Conservation (phyloP, 2,329 filamentous ascomycete species). For the Aspergillus brasiliensis region DNA sequence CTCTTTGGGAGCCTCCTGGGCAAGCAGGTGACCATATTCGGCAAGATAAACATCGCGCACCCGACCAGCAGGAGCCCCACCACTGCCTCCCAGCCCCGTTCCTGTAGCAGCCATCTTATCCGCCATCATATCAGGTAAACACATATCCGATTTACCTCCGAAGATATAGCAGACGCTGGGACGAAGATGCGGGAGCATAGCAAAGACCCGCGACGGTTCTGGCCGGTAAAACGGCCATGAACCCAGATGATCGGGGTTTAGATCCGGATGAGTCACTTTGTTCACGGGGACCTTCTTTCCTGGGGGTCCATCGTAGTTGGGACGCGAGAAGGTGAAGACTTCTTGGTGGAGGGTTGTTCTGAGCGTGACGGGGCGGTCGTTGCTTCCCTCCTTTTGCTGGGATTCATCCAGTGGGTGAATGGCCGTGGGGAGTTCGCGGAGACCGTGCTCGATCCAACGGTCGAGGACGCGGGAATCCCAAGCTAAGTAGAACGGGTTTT, state of each 20-base stretch:
- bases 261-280: conserved; percentile 49
- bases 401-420: conserved; percentile 35
- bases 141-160: conserved; percentile 47
- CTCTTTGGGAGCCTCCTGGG: conserved; percentile 73
- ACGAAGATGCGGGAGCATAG: conserved; percentile 45
- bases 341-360: conserved; percentile 86
- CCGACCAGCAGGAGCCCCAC: conserved; percentile 64
- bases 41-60: conserved; percentile 68
- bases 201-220: conserved; percentile 43
- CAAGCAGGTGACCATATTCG: conserved; percentile 74
- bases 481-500: conserved; percentile 72
- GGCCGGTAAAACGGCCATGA: conserved; percentile 49
- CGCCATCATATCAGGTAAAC: conserved; percentile 38
- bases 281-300: conserved; percentile 39
- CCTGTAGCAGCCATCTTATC: conserved; percentile 47
- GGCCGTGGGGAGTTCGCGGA: conserved; percentile 73
- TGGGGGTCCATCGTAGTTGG: conserved; percentile 62
- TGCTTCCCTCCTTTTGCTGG: conserved; percentile 9
- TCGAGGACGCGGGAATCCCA: conserved; percentile 85
- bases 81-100: conserved; percentile 43
- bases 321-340: conserved; percentile 58
- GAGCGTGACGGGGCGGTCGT: conserved; percentile 61
- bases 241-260: conserved; percentile 34
- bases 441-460: conserved; percentile 69
- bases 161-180: conserved; percentile 51